These are phyloP conservation scores for Phialophora chinensis DNA, from an alignment of 2,329 filamentous ascomycete genomes.

Conservation along the genomic window DNA sequence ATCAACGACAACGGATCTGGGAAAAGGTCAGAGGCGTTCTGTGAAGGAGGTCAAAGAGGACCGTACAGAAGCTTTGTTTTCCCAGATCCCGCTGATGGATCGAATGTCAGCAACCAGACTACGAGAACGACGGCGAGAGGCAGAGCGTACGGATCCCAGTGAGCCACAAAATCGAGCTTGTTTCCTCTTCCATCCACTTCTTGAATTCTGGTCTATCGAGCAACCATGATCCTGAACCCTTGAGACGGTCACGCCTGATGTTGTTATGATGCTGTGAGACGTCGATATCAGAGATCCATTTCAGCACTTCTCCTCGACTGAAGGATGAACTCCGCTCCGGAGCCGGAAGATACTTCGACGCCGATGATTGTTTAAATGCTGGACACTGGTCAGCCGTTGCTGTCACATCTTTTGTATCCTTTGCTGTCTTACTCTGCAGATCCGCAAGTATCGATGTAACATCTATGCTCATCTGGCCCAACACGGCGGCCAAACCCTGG, in stretches of 20 bases:
- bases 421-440: no score
- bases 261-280: no score
- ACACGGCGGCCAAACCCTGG: no score
- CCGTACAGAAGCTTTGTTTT: slow-evolving; percentile 1
- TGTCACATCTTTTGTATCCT: no score
- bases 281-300: no score
- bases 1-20: neutral
- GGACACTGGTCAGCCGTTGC: no score
- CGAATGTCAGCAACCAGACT: neutral
- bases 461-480: no score
- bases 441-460: no score
- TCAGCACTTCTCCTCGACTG: no score
- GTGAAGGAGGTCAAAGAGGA: neutral
- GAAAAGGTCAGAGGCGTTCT: neutral
- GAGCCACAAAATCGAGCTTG: neutral
- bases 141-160: neutral
- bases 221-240: neutral
- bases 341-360: no score
- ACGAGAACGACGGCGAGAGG: neutral
- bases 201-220: neutral
- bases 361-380: no score
- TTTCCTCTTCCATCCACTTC: neutral
- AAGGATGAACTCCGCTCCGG: no score
- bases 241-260: neutral
- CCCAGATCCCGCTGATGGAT: slow-evolving; percentile 1